Conservation (phyloP, 768 basidiomycete species). For the Pulveroboletus sp. region DNA sequence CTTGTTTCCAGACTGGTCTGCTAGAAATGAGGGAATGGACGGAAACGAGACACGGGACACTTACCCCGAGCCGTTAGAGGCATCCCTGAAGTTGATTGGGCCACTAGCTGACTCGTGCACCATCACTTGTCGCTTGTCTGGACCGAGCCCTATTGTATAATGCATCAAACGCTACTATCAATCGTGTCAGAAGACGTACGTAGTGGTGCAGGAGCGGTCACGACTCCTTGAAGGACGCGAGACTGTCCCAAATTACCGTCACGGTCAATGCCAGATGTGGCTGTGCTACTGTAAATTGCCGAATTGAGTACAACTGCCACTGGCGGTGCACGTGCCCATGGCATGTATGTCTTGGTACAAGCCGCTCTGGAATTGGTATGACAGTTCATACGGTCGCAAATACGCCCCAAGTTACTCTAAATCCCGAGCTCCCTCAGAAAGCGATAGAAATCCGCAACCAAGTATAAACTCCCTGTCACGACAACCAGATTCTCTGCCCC, state of each 20-base stretch:
- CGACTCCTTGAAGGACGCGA: too few species aligned
- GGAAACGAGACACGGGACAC: slow-evolving; percentile 4
- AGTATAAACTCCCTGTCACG: slow-evolving; percentile 88
- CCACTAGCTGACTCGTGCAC: slow-evolving; percentile 8
- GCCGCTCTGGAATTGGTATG: not conserved
- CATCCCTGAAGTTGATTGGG: slow-evolving; percentile 29
- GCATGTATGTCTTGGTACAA: slow-evolving; percentile 1
- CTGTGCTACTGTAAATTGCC: not conserved
- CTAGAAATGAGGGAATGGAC: slow-evolving; percentile 6
- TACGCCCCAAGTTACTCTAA: not conserved
- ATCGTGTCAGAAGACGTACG: slow-evolving; percentile 12
- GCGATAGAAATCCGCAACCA: slow-evolving; percentile 91
- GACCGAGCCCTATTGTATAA: slow-evolving; percentile 8
- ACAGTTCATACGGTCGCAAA: not conserved
- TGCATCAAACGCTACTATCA: slow-evolving; percentile 4
- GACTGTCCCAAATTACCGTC: too few species aligned
- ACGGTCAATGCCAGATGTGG: too few species aligned
- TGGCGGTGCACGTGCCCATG: too few species aligned
- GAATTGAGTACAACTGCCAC: too few species aligned
- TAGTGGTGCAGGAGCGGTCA: too few species aligned
- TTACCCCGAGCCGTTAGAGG: slow-evolving; percentile 21
- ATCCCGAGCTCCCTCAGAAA: slow-evolving; percentile 25
- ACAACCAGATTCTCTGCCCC: slow-evolving; percentile 50
- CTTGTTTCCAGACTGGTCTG: slow-evolving; percentile 15
- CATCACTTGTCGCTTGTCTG: slow-evolving; percentile 10